Evolutionary conservation across 441 rosid genomes (phyloP), one percentile per base, ranked within the genome.

Genomic region (Arabidopsis hybrid): DNA sequence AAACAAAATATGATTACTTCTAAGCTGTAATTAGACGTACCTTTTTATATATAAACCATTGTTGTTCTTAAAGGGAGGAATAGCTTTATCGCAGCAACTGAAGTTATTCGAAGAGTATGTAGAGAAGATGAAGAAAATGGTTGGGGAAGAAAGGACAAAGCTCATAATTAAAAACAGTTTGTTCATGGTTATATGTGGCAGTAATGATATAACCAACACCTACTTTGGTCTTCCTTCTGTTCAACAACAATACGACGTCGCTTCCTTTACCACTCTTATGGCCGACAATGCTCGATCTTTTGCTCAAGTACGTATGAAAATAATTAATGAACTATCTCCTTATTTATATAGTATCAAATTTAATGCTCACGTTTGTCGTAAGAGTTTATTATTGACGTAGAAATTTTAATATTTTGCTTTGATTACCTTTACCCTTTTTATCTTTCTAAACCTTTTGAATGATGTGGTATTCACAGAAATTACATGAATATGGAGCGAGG

Each of bases 131-230:
- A 83, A 81, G 55, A 57, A 31, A 18, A 46, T 53, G 2, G 86
- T 82, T 50, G 97, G 98, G 32, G 89, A 83, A 74, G 80, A 83
- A 47, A 75, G 49, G 61, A 62, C 87, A 49, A 78, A 71, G 6
- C 69, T 58, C 67, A 82, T 84, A 36, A 4, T 87, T 10, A 57
- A 52, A n/a, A 83, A 81, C 12, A 81, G 87, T 71, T 0, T 90
- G n/a, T 79, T 61, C 53, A 3, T 78, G 0, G 82, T 83, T 57
- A 85, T 85, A 2, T 80, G 84, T 11, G 86, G 98, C 12, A 91
- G 93, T 69, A 85, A 93, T 45, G 98, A 92, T 70, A 82, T 92
- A 5, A 87, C 91, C 26, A 85, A 82, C 53, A 87, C 82, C 11
- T 90, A 86, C 69, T 86, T 85, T 67, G 35, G 17, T 3, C 52